These are phyloP conservation scores for Alternaria sp. DNA, from an alignment of 2,329 filamentous ascomycete species.

Conservation along the genomic window DNA sequence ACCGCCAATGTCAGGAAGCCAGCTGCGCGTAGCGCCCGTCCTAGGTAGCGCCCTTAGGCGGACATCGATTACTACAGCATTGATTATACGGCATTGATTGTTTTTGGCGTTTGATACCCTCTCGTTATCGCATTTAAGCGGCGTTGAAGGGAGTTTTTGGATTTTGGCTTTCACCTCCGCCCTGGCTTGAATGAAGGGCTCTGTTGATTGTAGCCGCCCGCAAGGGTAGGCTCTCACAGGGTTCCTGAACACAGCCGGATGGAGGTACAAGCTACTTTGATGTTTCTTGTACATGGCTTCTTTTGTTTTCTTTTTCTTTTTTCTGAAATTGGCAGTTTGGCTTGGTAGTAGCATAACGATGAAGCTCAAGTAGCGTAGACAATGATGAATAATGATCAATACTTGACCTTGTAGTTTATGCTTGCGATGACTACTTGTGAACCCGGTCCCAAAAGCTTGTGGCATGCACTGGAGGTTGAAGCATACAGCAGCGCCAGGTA, in stretches of 20 bases:
- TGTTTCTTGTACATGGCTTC: neutral
- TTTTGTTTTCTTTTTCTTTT: too few species aligned
- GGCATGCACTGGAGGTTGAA: too few species aligned
- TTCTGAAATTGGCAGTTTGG: neutral
- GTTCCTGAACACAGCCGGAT: constrained; percentile 23
- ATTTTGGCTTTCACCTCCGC: constrained; percentile 1
- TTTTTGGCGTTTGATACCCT: constrained; percentile 26
- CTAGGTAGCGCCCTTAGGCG: constrained; percentile 31
- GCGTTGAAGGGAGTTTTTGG: constrained; percentile 14
- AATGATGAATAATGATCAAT: constrained; percentile 11
- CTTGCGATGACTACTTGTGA: too few species aligned
- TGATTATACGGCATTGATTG: constrained; percentile 17
- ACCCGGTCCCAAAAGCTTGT: too few species aligned
- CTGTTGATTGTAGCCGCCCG: constrained; percentile 24
- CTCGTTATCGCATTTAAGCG: constrained; percentile 13
- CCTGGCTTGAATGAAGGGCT: constrained; percentile 25
- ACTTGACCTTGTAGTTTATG: neutral
- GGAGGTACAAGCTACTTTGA: neutral
- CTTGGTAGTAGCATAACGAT: neutral
- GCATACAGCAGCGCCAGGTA: neutral
- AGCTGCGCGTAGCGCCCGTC: constrained; percentile 27
- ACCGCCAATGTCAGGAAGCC: constrained; percentile 29
- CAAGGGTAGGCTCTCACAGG: constrained; percentile 27
- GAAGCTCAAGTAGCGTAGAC: constrained; percentile 1
- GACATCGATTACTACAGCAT: constrained; percentile 17